These are phyloP conservation scores for Phytopythium chamaehyphon DNA, from an alignment of 352 stramenopile species.

Conservation along the genomic window DNA sequence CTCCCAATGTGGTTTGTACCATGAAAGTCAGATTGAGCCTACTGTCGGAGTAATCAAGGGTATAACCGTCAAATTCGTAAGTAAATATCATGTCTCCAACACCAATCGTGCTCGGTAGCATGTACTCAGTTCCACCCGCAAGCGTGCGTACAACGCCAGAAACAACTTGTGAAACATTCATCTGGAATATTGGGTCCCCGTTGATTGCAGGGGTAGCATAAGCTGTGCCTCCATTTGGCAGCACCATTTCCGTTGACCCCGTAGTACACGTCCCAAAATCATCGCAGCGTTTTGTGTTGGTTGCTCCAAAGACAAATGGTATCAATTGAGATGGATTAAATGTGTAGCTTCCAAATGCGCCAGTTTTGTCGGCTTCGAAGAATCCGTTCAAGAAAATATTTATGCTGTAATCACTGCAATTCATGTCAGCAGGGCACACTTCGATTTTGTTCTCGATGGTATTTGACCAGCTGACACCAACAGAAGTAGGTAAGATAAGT, in stretches of 20 bases:
- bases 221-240: background rate
- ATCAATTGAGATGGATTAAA: too few relatives aligned
- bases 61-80: slow-evolving; percentile 3
- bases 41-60: background rate
- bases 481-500: too few relatives aligned
- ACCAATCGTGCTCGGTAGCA: background rate
- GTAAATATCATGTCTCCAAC: slow-evolving; percentile 1
- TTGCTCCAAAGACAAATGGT: background rate
- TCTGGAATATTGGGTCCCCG: background rate
- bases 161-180: background rate
- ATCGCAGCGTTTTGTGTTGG: background rate
- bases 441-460: too few relatives aligned
- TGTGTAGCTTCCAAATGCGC: too few relatives aligned
- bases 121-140: background rate
- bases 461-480: too few relatives aligned
- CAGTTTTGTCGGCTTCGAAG: too few relatives aligned
- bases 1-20: background rate
- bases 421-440: too few relatives aligned
- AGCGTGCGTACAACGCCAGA: background rate
- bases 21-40: background rate
- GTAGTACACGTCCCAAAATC: background rate
- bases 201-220: background rate
- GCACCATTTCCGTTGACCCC: background rate
- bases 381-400: too few relatives aligned
- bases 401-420: too few relatives aligned